These are phyloP conservation scores for Aspergillus uvarum DNA, from an alignment of 2,329 filamentous ascomycete genomes.

Conservation along the genomic window DNA sequence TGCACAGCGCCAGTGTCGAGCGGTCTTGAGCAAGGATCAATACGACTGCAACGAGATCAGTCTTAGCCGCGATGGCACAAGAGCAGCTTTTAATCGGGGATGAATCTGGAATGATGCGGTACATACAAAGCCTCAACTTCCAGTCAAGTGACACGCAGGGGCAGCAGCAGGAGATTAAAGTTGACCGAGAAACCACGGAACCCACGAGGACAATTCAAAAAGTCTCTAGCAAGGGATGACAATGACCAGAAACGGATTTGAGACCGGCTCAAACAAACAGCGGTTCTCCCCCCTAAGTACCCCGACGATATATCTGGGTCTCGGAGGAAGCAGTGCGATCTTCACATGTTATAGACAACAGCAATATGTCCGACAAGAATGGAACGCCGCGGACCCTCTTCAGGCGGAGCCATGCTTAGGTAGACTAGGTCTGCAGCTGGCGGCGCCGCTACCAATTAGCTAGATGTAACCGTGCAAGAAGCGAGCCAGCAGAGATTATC, in stretches of 20 bases:
- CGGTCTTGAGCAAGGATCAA: neutral
- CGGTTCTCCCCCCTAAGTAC: neutral
- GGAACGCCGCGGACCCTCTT: slow-evolving; percentile 2
- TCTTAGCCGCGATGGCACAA: neutral
- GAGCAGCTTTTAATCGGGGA: neutral
- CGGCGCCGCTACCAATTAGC: slow-evolving; percentile 3
- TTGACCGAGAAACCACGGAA: slow-evolving; percentile 8
- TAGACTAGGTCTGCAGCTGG: neutral
- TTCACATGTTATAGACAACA: slow-evolving; percentile 14
- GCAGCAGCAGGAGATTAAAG: neutral
- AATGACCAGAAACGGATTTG: neutral
- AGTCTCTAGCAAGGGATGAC: slow-evolving; percentile 1
- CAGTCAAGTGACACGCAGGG: neutral
- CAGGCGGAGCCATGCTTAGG: neutral
- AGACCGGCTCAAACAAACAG: neutral
- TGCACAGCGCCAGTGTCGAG: neutral
- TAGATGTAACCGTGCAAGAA: slow-evolving; percentile 4
- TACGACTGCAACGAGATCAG: slow-evolving; percentile 1
- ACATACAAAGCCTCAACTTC: slow-evolving; percentile 6
- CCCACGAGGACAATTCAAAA: slow-evolving; percentile 2
- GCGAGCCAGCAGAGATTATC: slow-evolving; percentile 3
- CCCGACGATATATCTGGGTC: slow-evolving; percentile 5
- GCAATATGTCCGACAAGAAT: neutral
- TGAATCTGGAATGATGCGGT: neutral
- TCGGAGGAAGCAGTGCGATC: neutral